Evolutionary conservation across 805 yeast genomes (phyloP), one percentile per base, ranked within the genome.

Genomic region (Priceomyces castillae): DNA sequence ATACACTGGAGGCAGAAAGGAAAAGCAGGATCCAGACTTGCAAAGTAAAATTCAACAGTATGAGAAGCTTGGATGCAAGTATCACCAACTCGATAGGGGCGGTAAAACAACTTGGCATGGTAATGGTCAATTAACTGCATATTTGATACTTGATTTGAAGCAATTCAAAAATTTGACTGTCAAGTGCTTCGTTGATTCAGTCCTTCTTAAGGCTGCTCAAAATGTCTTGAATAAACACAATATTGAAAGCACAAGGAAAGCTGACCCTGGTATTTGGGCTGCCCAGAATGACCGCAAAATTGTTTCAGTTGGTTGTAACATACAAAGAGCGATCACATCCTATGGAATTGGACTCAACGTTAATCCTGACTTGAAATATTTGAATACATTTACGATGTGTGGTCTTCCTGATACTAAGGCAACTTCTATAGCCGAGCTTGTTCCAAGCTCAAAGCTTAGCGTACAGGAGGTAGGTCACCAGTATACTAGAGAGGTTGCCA

Each of bases 71-170:
- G 74, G 74, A n/a, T 84, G 90, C 12, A 73, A 73, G 23, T 86
- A 80, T 56, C 76, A 82, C n/a, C 92, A 87, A 54, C 77, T 94
- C 0, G 81, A 81, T 42, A 71, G 99, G 48, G 99, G 99, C 12
- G 99, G 99, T 0, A 95, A 94, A 59, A 80, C 94, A 1, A 94
- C 99, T 0, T 94, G 87, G 72, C 99, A 94, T 66, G 98, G 98
- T 0, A 86, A 94, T 1, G 99, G 99, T 0, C 99, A 94, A 63
- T 59, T 89, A 30, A 96, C 90, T 2, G 80, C 88, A 4, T 94
- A 92, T 57, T 82, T 94, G 9, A 74, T 94, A 1, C 42, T 71
- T 41, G 69, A 94, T 60, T 67, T 94, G 42, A 74, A 76, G 49
- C 73, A 77, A 25, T 85, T 86, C 53, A 54, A 65, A 26, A 65